phyloP scores from a whole-genome alignment of 352 stramenopile species.

The Pythium coloratum region DNA sequence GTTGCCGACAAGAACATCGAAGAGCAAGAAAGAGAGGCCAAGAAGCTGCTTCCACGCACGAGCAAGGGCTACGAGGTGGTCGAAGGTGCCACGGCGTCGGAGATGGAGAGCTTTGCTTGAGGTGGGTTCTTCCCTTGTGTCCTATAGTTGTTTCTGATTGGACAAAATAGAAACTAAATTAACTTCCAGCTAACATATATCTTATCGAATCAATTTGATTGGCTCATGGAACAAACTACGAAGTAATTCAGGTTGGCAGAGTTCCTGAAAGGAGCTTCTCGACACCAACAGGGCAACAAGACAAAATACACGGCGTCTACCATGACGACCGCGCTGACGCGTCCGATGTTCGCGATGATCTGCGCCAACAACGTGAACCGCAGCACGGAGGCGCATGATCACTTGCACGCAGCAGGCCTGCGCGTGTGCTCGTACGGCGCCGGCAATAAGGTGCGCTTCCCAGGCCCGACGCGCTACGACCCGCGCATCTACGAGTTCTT shows the following conservation, averaged over 20 bases:
- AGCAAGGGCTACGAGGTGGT: conserved; percentile 82
- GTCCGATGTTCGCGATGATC: conserved; percentile 83
- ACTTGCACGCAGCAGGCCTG: conserved; percentile 73
- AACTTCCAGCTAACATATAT: background rate
- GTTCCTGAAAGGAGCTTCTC: conserved; percentile 1
- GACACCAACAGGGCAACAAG: background rate
- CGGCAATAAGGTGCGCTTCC: conserved; percentile 87
- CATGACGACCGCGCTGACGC: conserved; percentile 14
- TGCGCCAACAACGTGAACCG: conserved; percentile 92
- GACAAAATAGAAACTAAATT: conserved; percentile 21
- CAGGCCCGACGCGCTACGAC: conserved; percentile 68
- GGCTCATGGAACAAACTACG: background rate
- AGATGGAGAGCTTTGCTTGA: conserved; percentile 79
- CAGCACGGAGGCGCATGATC: conserved; percentile 87
- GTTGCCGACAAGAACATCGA: conserved; percentile 33
- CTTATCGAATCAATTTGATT: conserved; percentile 5
- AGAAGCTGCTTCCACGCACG: conserved; percentile 46
- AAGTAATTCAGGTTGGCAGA: background rate
- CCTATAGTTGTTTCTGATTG: conserved; percentile 17
- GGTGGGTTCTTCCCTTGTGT: background rate
- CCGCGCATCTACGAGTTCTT: conserved; percentile 88
- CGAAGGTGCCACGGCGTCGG: conserved; percentile 42
- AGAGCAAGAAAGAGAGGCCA: conserved; percentile 11
- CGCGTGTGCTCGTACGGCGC: conserved; percentile 84
- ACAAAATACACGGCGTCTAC: conserved; percentile 5